Base-by-base conservation (phyloP, 768 basidiomycete genomes). In the Crassisporium funariophilum region DNA sequence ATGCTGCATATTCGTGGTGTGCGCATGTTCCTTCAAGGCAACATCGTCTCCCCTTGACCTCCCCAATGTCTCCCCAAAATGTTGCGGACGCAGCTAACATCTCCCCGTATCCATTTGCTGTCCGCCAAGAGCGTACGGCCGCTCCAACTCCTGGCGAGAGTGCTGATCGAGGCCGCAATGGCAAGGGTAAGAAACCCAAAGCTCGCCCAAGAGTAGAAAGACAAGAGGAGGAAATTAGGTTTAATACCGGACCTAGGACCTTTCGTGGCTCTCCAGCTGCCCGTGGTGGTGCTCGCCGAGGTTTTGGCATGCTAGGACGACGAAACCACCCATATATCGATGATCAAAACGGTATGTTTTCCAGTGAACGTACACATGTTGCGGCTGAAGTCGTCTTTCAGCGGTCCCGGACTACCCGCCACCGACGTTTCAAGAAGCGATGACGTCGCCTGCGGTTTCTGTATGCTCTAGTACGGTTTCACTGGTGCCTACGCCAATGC, bases 401-500 rank as follows among this genome's bases (percentile, higher is more conserved):
- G 63, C 65, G 56, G 63, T 73, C 72, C 79, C 82, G 20, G 78
- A 87, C 59, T 86, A 85, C 58, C 85, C 84, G 5, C 88, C 88
- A 10, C 88, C 88, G 20, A 80, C 86, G 10, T 87, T 88, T 55
- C 81, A 82, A 50, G 88, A 90, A 64, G 84, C 84, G 4, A 80
- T 77, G 27, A 75, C 72, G 7, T 72, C 75, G 11, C 71, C 75
- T 4, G 59, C 77, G 2, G 40, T 67, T 44, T 75, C 61, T 48
- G 67, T 63, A 47, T 71, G 58, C 56, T 71, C 67, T 42, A 76
- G 56, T 60, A 73, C 58, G 46, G 68, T 70, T 17, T 75, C 73
- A 46, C 59, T 72, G 46, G 69, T 43, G 45, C 63, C 60, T 53
- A 52, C 53, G 40, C 44, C 36, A 40, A 27, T 43, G 21, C 29